A percentile compares a stretch with the other conserved stretches of the same genome.
Evolutionary conservation across 2,329 filamentous ascomycete species (phyloP).

Genomic region (Phaeomoniella chlamydospora): DNA sequence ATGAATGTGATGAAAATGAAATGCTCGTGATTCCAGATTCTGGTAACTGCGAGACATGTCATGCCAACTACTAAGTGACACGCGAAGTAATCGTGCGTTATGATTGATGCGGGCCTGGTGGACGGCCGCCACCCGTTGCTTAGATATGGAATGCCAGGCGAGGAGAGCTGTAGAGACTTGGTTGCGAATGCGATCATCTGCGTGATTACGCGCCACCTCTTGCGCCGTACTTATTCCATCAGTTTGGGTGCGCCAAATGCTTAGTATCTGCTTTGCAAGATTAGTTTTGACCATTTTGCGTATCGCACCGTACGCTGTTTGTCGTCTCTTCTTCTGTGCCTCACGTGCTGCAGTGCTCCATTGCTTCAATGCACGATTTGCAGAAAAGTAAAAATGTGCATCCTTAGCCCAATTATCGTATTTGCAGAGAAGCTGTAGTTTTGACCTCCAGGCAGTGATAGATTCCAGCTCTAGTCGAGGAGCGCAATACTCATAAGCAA

Average conservation of each 20-base stretch:
- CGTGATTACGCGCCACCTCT: slow-evolving; percentile 21
- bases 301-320: slow-evolving; percentile 40
- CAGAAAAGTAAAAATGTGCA: slow-evolving; percentile 41
- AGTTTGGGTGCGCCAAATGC: slow-evolving; percentile 21
- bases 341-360: slow-evolving; percentile 37
- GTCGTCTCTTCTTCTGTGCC: slow-evolving; percentile 35
- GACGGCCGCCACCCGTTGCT: slow-evolving; percentile 17
- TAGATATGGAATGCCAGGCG: slow-evolving; percentile 25
- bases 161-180: neutral
- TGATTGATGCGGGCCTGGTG: slow-evolving; percentile 23
- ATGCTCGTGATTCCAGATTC: slow-evolving; percentile 27
- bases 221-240: slow-evolving; percentile 18
- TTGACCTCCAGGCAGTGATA: slow-evolving; percentile 21
- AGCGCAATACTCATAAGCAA: slow-evolving; percentile 27
- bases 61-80: slow-evolving; percentile 21
- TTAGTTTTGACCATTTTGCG: slow-evolving; percentile 39
- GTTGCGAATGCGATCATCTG: slow-evolving; percentile 3
- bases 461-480: slow-evolving; percentile 25
- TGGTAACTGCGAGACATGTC: slow-evolving; percentile 17
- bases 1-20: slow-evolving; percentile 29
- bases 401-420: slow-evolving; percentile 39
- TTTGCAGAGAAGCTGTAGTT: slow-evolving; percentile 25
- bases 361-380: slow-evolving; percentile 30
- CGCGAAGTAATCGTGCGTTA: slow-evolving; percentile 21
- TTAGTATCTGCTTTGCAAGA: slow-evolving; percentile 29